Evolutionary conservation across 1,139 yeast species (phyloP).

Genomic region (Candida sojae): DNA sequence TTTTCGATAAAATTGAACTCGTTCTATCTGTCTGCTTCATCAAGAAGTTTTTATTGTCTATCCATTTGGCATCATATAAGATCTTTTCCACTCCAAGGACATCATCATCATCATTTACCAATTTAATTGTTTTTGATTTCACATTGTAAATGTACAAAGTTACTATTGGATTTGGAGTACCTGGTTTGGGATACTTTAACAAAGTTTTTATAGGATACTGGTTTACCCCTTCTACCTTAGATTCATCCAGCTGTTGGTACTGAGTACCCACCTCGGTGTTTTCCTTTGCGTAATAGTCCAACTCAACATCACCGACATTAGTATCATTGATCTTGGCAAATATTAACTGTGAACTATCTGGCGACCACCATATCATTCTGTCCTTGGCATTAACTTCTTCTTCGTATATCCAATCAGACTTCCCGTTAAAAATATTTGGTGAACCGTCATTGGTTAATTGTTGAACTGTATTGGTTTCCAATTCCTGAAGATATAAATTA

Average conservation of each 20-base stretch:
- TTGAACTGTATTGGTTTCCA: constrained; percentile 22
- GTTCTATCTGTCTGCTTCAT: constrained; percentile 72
- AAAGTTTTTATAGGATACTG: constrained; percentile 55
- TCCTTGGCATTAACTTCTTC: constrained; percentile 66
- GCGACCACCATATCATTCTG: constrained; percentile 85
- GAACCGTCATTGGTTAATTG: constrained; percentile 55
- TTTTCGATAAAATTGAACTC: constrained; percentile 61
- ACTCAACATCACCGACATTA: constrained; percentile 59
- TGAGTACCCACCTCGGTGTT: constrained; percentile 31
- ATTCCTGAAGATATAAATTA: constrained; percentile 42
- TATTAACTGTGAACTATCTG: constrained; percentile 63
- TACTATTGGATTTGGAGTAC: constrained; percentile 68
- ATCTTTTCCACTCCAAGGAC: constrained; percentile 51
- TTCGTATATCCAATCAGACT: constrained; percentile 66
- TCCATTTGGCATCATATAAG: constrained; percentile 76
- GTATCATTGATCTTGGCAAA: constrained; percentile 74
- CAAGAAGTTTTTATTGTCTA: constrained; percentile 54
- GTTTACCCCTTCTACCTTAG: constrained; percentile 24
- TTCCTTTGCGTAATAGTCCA: constrained; percentile 60
- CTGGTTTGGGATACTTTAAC: constrained; percentile 90
- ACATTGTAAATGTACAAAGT: constrained; percentile 47
- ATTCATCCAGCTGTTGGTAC: constrained; percentile 20
- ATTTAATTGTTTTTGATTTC: constrained; percentile 17
- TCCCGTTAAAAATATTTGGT: constrained; percentile 52
- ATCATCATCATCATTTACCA: constrained; percentile 26